A percentile compares a stretch with the other conserved stretches of the same genome.
Evolutionary conservation across 768 basidiomycete genomes (phyloP).

Genomic region (Russula emetica): DNA sequence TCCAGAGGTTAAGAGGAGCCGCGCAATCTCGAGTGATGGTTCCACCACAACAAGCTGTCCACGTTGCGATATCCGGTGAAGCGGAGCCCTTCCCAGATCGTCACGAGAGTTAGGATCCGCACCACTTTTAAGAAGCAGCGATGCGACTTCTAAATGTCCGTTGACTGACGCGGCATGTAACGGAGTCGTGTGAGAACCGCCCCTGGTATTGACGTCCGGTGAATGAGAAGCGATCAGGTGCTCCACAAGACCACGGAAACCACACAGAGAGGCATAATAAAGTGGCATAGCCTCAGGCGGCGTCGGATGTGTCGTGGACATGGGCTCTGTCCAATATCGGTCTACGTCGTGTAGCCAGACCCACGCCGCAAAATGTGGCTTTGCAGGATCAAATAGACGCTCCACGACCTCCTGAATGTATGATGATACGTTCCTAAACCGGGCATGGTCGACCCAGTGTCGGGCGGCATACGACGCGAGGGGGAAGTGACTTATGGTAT

Average conservation of each 20-base stretch:
- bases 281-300: background rate
- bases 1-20: background rate
- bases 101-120: background rate
- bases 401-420: background rate
- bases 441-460: constrained; percentile 14
- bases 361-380: constrained; percentile 9
- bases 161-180: background rate
- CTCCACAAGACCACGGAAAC: constrained; percentile 1
- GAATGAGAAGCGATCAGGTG: background rate
- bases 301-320: background rate
- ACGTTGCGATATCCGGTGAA: background rate
- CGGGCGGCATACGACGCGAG: constrained; percentile 1
- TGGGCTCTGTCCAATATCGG: background rate
- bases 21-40: background rate
- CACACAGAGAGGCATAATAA: constrained; percentile 16
- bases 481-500: background rate
- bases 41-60: background rate
- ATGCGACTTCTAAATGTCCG: background rate
- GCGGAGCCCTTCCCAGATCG: background rate
- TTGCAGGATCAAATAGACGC: background rate
- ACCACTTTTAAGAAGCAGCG: background rate
- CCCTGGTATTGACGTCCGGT: background rate
- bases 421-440: background rate
- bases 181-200: background rate
- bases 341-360: constrained; percentile 11